Conservation (phyloP, 2,329 filamentous ascomycete genomes). For the Penicillium sp. region DNA sequence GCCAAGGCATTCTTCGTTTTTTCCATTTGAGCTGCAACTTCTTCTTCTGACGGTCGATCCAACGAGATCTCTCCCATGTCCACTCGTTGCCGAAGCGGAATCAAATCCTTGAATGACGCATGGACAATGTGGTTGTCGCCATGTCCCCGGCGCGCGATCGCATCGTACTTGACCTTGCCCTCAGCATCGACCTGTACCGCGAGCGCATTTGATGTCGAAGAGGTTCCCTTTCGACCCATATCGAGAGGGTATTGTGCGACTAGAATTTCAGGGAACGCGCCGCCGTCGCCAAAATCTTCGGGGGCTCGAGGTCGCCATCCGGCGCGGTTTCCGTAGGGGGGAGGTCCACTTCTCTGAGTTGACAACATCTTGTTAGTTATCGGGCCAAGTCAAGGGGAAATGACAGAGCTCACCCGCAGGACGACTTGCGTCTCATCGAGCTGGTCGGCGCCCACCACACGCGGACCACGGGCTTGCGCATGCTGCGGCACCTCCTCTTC, state of each 20-base stretch:
- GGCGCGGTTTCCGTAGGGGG: slow-evolving; percentile 81
- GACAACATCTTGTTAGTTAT: background rate
- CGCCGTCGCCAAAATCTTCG: slow-evolving; percentile 95
- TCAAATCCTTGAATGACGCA: slow-evolving; percentile 94
- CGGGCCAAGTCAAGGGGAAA: background rate
- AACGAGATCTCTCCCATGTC: slow-evolving; percentile 91
- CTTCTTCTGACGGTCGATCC: slow-evolving; percentile 80
- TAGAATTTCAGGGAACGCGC: slow-evolving; percentile 91
- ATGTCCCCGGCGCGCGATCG: slow-evolving; percentile 89
- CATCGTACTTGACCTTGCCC: slow-evolving; percentile 95
- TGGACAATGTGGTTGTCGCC: slow-evolving; percentile 83
- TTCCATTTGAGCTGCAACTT: slow-evolving; percentile 82
- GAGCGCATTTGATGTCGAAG: slow-evolving; percentile 78
- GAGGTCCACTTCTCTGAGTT: slow-evolving; percentile 74
- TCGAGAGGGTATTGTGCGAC: slow-evolving; percentile 95
- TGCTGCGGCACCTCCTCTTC: slow-evolving; percentile 78
- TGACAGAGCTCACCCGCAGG: slow-evolving; percentile 61
- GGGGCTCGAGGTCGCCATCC: slow-evolving; percentile 88
- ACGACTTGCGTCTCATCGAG: slow-evolving; percentile 86
- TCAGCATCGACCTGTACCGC: slow-evolving; percentile 89
- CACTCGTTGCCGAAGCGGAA: slow-evolving; percentile 88
- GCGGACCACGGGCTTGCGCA: slow-evolving; percentile 75
- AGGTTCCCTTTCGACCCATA: slow-evolving; percentile 80
- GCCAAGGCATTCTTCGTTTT: slow-evolving; percentile 86
- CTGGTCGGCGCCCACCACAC: slow-evolving; percentile 78